A percentile compares a stretch with the other conserved stretches of the same genome.
Conservation (phyloP, 2,329 filamentous ascomycete genomes). For the Pseudogymnoascus sp. region DNA sequence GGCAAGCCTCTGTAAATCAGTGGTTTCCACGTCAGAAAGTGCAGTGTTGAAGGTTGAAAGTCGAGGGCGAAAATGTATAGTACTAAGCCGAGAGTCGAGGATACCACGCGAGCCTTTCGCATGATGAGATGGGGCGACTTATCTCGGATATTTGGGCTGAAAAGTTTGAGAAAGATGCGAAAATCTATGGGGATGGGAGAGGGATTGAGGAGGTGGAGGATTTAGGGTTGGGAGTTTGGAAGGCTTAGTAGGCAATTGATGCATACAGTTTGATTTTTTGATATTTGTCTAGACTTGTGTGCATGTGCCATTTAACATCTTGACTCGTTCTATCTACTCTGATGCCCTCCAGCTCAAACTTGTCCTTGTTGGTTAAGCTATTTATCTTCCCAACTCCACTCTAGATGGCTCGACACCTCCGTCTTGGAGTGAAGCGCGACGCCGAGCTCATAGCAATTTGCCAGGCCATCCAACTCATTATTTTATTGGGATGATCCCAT, state of each 20-base stretch:
- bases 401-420: neutral
- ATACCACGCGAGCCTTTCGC: neutral
- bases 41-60: conserved; percentile 4
- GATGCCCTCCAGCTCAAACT: neutral
- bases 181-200: neutral
- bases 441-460: neutral
- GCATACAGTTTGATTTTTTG: conserved; percentile 8
- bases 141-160: neutral
- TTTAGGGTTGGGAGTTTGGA: conserved; percentile 3
- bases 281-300: neutral
- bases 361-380: neutral
- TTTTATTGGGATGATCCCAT: neutral
- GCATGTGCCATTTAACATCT: neutral
- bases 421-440: neutral
- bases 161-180: neutral
- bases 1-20: conserved; percentile 63
- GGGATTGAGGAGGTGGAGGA: neutral
- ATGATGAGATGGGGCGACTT: neutral
- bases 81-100: conserved; percentile 2
- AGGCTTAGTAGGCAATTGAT: conserved; percentile 10
- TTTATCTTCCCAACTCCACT: neutral
- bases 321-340: neutral
- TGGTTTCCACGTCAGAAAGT: neutral
- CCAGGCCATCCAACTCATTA: neutral
- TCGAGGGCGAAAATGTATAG: conserved; percentile 6